These are phyloP conservation scores for Pseudogymnoascus sp. DNA, from an alignment of 2,329 filamentous ascomycete genomes.

Conservation along the genomic window DNA sequence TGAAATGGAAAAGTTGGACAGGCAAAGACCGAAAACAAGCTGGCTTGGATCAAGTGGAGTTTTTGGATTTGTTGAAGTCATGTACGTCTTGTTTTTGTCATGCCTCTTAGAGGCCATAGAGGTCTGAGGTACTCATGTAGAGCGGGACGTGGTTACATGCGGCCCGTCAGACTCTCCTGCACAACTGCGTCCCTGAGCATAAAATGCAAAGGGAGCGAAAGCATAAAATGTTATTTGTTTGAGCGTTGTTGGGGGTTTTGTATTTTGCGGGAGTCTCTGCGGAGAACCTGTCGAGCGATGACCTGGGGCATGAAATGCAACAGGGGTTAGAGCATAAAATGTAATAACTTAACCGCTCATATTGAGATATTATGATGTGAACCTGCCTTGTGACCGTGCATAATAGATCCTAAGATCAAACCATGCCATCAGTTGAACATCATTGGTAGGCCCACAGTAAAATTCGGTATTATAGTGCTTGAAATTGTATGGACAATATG, in stretches of 20 bases:
- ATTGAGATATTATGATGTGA: not conserved
- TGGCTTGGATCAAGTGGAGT: not conserved
- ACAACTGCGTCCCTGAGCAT: constrained; percentile 3
- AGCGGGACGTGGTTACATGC: not conserved
- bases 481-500: not conserved
- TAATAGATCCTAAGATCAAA: not conserved
- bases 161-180: not conserved
- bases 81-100: not conserved
- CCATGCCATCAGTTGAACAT: not conserved
- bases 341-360: not conserved
- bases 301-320: constrained; percentile 3
- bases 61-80: not conserved
- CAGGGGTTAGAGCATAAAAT: constrained; percentile 1
- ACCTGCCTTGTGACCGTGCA: not conserved
- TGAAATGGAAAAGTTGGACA: not conserved
- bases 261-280: not conserved
- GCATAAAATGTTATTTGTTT: not conserved
- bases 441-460: not conserved
- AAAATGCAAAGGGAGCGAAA: not conserved
- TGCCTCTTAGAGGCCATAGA: not conserved
- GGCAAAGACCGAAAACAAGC: not conserved
- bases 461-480: not conserved
- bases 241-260: not conserved
- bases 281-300: not conserved
- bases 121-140: not conserved